These are phyloP conservation scores for Microglena sp. DNA, from an alignment of 139 green algal species.

Conservation along the genomic window DNA sequence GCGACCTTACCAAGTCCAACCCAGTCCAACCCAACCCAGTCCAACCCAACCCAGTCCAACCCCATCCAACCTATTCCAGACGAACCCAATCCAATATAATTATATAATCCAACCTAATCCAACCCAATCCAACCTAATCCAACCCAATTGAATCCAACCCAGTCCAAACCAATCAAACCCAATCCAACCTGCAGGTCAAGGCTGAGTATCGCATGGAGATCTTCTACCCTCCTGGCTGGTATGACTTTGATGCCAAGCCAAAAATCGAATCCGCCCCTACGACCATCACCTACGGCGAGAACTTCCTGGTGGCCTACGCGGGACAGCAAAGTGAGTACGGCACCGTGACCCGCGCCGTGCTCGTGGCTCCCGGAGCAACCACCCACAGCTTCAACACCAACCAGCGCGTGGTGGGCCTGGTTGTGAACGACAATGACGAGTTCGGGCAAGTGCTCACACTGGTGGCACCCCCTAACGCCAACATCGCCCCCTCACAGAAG, in stretches of 20 bases:
- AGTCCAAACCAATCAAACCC: too few relatives aligned
- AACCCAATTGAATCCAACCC: too few relatives aligned
- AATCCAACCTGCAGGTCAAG: neutral
- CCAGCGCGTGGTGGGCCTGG: conserved; percentile 21
- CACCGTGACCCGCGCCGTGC: conserved; percentile 11
- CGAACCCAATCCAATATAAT: too few relatives aligned
- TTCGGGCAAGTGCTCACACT: too few relatives aligned
- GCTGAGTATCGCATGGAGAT: conserved; percentile 33
- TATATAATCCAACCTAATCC: too few relatives aligned
- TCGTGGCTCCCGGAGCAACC: conserved; percentile 18
- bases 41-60: too few relatives aligned
- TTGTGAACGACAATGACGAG: neutral
- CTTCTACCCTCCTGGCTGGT: conserved; percentile 25
- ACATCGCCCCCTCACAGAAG: conserved; percentile 17
- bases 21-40: too few relatives aligned
- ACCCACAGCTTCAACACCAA: conserved; percentile 30
- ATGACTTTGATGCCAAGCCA: conserved; percentile 17
- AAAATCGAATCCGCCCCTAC: neutral
- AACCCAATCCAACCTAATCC: too few relatives aligned
- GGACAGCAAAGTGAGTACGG: too few relatives aligned
- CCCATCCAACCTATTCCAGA: too few relatives aligned
- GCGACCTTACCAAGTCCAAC: too few relatives aligned
- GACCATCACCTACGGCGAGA: neutral
- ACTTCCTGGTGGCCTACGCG: conserved; percentile 3
- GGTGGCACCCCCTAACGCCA: neutral